Base-by-base conservation (phyloP, 306 rosid genomes). In the Fragaria vesca region DNA sequence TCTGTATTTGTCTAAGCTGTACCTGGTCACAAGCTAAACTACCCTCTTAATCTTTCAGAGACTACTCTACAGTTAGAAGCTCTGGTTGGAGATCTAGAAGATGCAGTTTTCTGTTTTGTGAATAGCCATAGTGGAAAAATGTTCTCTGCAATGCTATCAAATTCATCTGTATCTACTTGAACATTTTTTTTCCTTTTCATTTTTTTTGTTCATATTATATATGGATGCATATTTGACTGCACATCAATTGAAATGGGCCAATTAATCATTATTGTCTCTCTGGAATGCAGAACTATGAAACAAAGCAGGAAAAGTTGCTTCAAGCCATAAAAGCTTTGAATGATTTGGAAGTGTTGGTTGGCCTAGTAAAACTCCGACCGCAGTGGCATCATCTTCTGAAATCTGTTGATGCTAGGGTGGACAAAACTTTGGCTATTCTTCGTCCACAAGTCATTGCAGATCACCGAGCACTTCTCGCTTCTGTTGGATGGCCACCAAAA, bases 401-500 rank as follows among this genome's bases (percentile, higher is more conserved):
- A 82, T 83, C 91, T 24, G 92, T 91, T 52, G 94, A 91, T 78
- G 67, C 71, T 21, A 85, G 97, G 77, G 97, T 88, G 61, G 91
- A 88, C 72, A 88, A 85, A 82, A 82, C 78, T 45, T 62, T 91
- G 83, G 82, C 76, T 72, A 82, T 82, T 85, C 92, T 91, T 47
- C 83, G 92, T 38, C 94, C 91, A 20, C 92, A 89, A 88, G 88
- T 81, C 67, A 73, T 89, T 72, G 88, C 97, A 3, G 90, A 89
- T 85, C 97, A 91, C 51, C 88, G 97, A 28, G 89, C 94, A 48
- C 83, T 91, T 85, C 94, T 91, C 1, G 61, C 50, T 78, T 88
- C 92, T 82, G 85, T 91, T 71, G 97, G 97, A 69, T 91, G 97
- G 97, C 97, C 97, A 6, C 97, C 97, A n/a, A 91, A 89, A 80